phyloP scores from a whole-genome alignment of 306 rosid species.

The Begonia loranthoides region DNA sequence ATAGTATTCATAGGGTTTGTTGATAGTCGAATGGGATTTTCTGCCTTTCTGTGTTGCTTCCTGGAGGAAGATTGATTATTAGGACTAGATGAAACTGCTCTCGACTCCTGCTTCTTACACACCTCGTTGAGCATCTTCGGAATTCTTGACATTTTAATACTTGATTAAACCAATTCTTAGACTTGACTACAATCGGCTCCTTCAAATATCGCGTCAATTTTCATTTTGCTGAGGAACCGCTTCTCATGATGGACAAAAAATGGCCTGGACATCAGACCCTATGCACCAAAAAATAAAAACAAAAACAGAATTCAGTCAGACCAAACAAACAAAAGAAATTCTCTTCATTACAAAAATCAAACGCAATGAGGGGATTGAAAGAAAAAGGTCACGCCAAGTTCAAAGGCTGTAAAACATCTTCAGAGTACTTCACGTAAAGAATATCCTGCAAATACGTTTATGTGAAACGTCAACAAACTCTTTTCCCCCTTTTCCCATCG shows the following conservation, averaged over 20 bases:
- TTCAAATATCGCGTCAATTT: conserved; percentile 62
- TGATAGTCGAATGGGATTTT: conserved; percentile 59
- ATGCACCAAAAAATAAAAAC: conserved; percentile 53
- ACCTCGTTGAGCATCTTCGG: conserved; percentile 39
- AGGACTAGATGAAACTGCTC: conserved; percentile 39
- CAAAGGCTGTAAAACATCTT: too few relatives aligned
- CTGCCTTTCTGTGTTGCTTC: conserved; percentile 82
- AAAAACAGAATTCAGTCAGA: too few relatives aligned
- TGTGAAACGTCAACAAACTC: too few relatives aligned
- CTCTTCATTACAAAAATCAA: too few relatives aligned
- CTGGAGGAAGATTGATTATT: conserved; percentile 39
- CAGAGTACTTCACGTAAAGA: too few relatives aligned
- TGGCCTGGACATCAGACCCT: conserved; percentile 22
- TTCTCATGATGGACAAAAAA: conserved; percentile 51
- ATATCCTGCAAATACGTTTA: too few relatives aligned
- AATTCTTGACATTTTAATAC: conserved; percentile 41
- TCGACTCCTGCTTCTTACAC: conserved; percentile 67
- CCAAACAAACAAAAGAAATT: too few relatives aligned
- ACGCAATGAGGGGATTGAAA: too few relatives aligned
- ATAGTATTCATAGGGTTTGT: conserved; percentile 44
- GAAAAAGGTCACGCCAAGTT: too few relatives aligned
- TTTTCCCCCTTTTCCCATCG: too few relatives aligned
- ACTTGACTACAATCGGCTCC: conserved; percentile 44
- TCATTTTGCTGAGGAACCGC: conserved; percentile 68
- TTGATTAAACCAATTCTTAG: conserved; percentile 26